Evolutionary conservation across 2,329 filamentous ascomycete species (phyloP).

Genomic region (Fusarium tanahbumbuense): DNA sequence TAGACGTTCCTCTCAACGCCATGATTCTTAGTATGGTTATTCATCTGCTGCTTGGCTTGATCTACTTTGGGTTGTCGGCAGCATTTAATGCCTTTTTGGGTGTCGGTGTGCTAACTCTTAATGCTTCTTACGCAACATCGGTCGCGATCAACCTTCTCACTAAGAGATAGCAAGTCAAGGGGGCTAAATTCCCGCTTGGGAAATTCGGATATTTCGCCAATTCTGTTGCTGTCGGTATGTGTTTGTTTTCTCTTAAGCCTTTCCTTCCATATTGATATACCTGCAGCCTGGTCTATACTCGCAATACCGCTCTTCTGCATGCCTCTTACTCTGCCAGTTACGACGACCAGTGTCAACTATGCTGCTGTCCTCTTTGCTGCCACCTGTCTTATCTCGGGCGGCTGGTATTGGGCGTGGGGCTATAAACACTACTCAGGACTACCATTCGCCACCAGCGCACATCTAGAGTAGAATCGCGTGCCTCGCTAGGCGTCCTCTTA

Average conservation of each 20-base stretch:
- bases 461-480: not conserved
- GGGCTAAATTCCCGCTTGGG: not conserved
- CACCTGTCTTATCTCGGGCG: slow-evolving; percentile 5
- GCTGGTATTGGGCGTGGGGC: slow-evolving; percentile 28
- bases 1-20: slow-evolving; percentile 13
- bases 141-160: slow-evolving; percentile 13
- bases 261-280: not conserved
- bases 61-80: slow-evolving; percentile 17
- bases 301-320: slow-evolving; percentile 26
- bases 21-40: slow-evolving; percentile 21
- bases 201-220: not conserved
- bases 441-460: not conserved
- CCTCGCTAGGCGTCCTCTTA: no score
- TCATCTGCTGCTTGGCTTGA: slow-evolving; percentile 8
- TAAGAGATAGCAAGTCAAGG: slow-evolving; percentile 7
- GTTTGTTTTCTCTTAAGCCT: not conserved
- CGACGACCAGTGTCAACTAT: slow-evolving; percentile 11
- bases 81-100: slow-evolving; percentile 19
- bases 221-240: slow-evolving; percentile 15
- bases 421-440: slow-evolving; percentile 23
- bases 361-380: slow-evolving; percentile 22
- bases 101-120: slow-evolving; percentile 12
- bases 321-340: slow-evolving; percentile 12
- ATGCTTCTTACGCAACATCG: slow-evolving; percentile 16
- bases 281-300: slow-evolving; percentile 20